A percentile compares a stretch with the other conserved stretches of the same genome.
Evolutionary conservation across 2,329 filamentous ascomycete genomes (phyloP).

Genomic region (Beauveria scarabaeidicola): DNA sequence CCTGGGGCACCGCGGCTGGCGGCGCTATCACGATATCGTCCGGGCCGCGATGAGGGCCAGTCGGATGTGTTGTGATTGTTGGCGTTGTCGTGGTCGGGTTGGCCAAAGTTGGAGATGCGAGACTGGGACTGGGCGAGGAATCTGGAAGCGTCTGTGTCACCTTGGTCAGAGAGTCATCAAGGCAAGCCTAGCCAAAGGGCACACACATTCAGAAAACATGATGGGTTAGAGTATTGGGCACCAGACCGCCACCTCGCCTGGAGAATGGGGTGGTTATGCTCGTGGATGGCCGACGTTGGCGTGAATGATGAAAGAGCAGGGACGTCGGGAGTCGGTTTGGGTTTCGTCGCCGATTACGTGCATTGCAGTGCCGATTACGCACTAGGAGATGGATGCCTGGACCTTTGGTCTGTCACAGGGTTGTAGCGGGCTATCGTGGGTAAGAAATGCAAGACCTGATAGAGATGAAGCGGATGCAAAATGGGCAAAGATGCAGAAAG

Average conservation of each 20-base stretch:
- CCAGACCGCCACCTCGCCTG: slow-evolving; percentile 5
- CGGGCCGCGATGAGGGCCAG: slow-evolving; percentile 26
- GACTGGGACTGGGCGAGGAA: slow-evolving; percentile 97
- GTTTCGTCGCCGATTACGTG: slow-evolving; percentile 1
- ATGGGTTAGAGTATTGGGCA: background rate
- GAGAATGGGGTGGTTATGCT: slow-evolving; percentile 2
- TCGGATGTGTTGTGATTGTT: slow-evolving; percentile 20
- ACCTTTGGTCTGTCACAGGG: background rate
- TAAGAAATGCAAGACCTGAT: background rate
- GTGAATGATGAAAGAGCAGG: background rate
- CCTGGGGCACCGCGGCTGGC: slow-evolving; percentile 20
- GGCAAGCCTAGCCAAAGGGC: background rate
- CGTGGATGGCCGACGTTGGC: background rate
- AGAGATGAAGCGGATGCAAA: too few species aligned
- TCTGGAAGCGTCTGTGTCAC: slow-evolving; percentile 72
- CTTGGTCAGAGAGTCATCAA: slow-evolving; percentile 14
- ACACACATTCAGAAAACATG: slow-evolving; percentile 74
- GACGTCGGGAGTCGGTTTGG: background rate
- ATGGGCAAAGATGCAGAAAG: too few species aligned
- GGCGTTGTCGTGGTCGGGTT: slow-evolving; percentile 39
- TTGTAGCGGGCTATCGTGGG: background rate
- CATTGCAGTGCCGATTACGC: slow-evolving; percentile 5
- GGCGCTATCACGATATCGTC: slow-evolving; percentile 21
- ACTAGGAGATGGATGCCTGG: slow-evolving; percentile 2
- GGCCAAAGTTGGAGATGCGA: slow-evolving; percentile 65